Conservation (phyloP, 306 rosid species). For the Castanea mollissima region DNA sequence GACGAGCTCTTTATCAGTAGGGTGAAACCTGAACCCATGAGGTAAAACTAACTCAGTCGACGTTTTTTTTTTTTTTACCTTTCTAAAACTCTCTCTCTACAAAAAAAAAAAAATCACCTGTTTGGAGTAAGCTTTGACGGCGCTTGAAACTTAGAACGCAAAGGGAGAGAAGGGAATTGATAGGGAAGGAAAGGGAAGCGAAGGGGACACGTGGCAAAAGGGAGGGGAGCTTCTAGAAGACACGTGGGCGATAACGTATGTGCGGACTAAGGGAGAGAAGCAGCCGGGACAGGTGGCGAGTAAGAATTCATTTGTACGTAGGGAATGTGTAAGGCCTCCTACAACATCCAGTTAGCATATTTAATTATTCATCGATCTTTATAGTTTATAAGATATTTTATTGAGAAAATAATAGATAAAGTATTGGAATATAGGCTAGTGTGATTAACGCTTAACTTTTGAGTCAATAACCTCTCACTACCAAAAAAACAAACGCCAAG, state of each 20-base stretch:
- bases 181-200: background rate
- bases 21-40: slow-evolving; percentile 93
- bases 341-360: no score
- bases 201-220: slow-evolving; percentile 48
- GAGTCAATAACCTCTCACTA: no score
- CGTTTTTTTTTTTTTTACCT: slow-evolving; percentile 21
- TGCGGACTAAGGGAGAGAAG: background rate
- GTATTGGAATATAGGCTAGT: no score
- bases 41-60: slow-evolving; percentile 72
- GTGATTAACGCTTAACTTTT: no score
- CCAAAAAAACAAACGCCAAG: no score
- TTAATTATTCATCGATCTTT: no score
- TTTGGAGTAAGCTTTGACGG: slow-evolving; percentile 29
- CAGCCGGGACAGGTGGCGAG: slow-evolving; percentile 50
- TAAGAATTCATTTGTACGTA: no score
- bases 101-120: no score
- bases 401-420: no score
- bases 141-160: slow-evolving; percentile 70
- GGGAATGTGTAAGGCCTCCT: no score
- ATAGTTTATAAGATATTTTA: no score
- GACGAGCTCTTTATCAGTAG: slow-evolving; percentile 95
- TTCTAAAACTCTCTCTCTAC: no score
- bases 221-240: slow-evolving; percentile 41
- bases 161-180: slow-evolving; percentile 49
- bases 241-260: slow-evolving; percentile 71